Evolutionary conservation across 495 filamentous ascomycete genomes (phyloP).

Genomic region (Aspergillus nanangensis): DNA sequence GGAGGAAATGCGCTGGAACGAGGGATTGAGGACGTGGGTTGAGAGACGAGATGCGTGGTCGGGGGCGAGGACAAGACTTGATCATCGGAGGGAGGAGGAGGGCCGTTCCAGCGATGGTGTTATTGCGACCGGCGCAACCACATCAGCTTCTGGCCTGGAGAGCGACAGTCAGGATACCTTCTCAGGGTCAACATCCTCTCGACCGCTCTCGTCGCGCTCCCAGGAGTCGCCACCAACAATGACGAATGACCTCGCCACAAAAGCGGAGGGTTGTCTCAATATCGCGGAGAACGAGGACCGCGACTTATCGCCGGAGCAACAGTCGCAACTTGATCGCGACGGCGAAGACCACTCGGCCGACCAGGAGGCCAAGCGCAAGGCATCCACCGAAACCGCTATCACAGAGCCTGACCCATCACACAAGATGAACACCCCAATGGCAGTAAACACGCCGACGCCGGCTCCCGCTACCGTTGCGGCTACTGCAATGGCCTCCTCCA

Average conservation of each 20-base stretch:
- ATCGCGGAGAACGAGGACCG: constrained; percentile 17
- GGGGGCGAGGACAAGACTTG: constrained; percentile 51
- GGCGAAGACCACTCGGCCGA: constrained; percentile 16
- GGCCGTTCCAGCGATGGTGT: too few species aligned
- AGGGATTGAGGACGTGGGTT: constrained; percentile 70
- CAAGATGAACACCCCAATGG: background rate
- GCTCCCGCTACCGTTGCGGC: constrained; percentile 5
- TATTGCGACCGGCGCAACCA: background rate
- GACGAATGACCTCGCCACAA: constrained; percentile 19
- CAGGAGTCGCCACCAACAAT: background rate
- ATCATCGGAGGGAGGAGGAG: constrained; percentile 14
- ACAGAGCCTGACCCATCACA: constrained; percentile 26
- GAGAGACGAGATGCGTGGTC: constrained; percentile 82
- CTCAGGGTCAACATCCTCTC: background rate
- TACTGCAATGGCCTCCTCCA: background rate
- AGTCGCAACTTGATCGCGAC: constrained; percentile 14
- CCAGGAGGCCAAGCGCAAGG: constrained; percentile 20
- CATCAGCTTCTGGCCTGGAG: background rate
- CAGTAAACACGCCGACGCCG: constrained; percentile 1
- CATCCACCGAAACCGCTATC: constrained; percentile 28
- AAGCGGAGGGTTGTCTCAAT: constrained; percentile 21
- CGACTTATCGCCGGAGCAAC: background rate
- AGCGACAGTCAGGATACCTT: background rate
- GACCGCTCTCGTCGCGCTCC: background rate
- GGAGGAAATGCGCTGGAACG: constrained; percentile 80